A percentile compares a stretch with the other conserved stretches of the same genome.
Evolutionary conservation across 176 grass and related monocot species (phyloP).

Genomic region (Musa beccarii): DNA sequence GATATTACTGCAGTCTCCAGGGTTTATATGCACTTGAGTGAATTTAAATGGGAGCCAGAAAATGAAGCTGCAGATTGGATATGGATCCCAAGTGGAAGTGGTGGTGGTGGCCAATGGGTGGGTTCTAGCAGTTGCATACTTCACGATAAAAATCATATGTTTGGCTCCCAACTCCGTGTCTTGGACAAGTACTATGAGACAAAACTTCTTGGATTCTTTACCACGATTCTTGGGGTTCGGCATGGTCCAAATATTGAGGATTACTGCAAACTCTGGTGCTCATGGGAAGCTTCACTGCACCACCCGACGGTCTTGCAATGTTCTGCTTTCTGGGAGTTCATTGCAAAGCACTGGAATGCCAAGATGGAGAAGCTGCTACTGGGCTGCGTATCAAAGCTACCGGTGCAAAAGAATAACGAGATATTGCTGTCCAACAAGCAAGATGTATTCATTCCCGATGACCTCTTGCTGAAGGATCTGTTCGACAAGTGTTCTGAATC

Average conservation of each 20-base stretch:
- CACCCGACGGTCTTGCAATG: conserved; percentile 26
- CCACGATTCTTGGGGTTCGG: conserved; percentile 26
- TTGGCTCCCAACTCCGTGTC: conserved; percentile 29
- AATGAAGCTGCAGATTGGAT: conserved; percentile 31
- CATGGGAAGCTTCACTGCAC: conserved; percentile 35
- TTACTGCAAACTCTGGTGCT: conserved; percentile 38
- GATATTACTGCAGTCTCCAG: conserved; percentile 32
- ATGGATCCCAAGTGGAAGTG: conserved; percentile 36
- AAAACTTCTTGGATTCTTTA: conserved; percentile 41
- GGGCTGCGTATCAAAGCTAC: conserved; percentile 31
- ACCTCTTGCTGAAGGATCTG: conserved; percentile 45
- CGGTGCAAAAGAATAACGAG: conserved; percentile 18
- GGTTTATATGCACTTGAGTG: conserved; percentile 45
- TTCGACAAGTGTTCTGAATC: conserved; percentile 27
- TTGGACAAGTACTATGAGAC: conserved; percentile 48
- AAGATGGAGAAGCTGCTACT: conserved; percentile 19
- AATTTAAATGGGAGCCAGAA: conserved; percentile 32
- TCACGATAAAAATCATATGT: conserved; percentile 36
- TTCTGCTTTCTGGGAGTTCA: conserved; percentile 46
- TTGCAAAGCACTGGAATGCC: conserved; percentile 31
- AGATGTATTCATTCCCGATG: conserved; percentile 56
- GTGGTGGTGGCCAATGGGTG: conserved; percentile 43
- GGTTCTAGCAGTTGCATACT: conserved; percentile 29
- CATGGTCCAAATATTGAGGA: conserved; percentile 25
- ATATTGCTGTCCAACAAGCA: conserved; percentile 33